A percentile compares a stretch with the other conserved stretches of the same genome.
These are phyloP conservation scores for Talaromyces atroroseus DNA, from an alignment of 2,329 filamentous ascomycete species.

Conservation along the genomic window DNA sequence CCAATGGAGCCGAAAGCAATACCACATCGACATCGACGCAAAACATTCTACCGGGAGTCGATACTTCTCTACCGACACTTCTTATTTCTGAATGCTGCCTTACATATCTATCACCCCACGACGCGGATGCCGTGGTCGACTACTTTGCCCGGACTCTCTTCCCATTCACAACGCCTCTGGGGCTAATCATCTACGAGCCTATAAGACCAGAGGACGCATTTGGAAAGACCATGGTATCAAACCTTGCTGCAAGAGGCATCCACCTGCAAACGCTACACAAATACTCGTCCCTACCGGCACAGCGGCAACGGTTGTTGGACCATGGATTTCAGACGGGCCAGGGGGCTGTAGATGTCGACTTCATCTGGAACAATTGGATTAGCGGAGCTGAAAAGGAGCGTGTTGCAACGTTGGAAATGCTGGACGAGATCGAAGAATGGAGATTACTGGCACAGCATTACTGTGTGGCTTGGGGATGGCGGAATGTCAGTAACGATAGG, in stretches of 20 bases:
- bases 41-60: constrained; percentile 43
- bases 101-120: constrained; percentile 69
- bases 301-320: constrained; percentile 59
- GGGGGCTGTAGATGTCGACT: constrained; percentile 55
- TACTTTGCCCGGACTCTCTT: constrained; percentile 57
- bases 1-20: constrained; percentile 5
- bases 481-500: constrained; percentile 34
- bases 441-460: constrained; percentile 82
- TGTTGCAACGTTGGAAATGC: constrained; percentile 71
- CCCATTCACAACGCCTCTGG: constrained; percentile 43
- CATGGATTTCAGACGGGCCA: constrained; percentile 60
- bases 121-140: constrained; percentile 59
- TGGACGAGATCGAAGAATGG: constrained; percentile 97
- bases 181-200: constrained; percentile 80
- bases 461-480: constrained; percentile 82
- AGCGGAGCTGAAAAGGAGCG: constrained; percentile 65
- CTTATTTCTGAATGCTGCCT: constrained; percentile 93
- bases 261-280: constrained; percentile 73
- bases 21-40: constrained; percentile 16
- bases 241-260: constrained; percentile 76
- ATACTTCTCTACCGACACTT: constrained; percentile 64
- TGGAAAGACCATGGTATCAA: constrained; percentile 85
- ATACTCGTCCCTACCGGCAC: constrained; percentile 64
- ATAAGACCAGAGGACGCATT: constrained; percentile 80
- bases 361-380: constrained; percentile 77